Evolutionary conservation across 106 monocot genomes (phyloP).

Genomic region (Phalaenopsis equestris): DNA sequence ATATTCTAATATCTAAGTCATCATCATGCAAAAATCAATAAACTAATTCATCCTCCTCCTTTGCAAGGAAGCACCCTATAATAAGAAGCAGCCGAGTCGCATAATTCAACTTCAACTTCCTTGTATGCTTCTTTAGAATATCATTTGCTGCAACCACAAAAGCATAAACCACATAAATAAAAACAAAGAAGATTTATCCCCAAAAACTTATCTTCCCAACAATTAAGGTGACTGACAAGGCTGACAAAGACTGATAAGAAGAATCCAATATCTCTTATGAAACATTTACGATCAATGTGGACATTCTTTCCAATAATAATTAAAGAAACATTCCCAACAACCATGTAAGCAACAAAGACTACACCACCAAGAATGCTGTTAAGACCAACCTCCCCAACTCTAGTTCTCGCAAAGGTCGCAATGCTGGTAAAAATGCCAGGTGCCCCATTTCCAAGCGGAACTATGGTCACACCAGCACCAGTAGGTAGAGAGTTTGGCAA

Average conservation of each 20-base stretch:
- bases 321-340: constrained; percentile 65
- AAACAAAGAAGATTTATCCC: constrained; percentile 71
- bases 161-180: constrained; percentile 70
- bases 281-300: constrained; percentile 73
- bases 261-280: constrained; percentile 71
- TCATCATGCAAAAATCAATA: constrained; percentile 57
- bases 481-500: constrained; percentile 90
- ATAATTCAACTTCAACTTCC: constrained; percentile 55
- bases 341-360: constrained; percentile 79
- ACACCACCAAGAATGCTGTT: constrained; percentile 91
- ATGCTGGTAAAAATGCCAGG: constrained; percentile 93
- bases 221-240: constrained; percentile 51
- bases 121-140: constrained; percentile 64
- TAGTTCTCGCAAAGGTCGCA: constrained; percentile 66
- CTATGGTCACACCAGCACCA: constrained; percentile 81
- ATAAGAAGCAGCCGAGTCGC: constrained; percentile 79
- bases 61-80: constrained; percentile 55
- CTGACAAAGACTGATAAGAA: constrained; percentile 51
- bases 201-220: constrained; percentile 63
- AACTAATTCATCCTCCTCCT: constrained; percentile 64
- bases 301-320: constrained; percentile 59
- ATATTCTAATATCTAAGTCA: constrained; percentile 12
- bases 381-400: constrained; percentile 73
- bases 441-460: constrained; percentile 92
- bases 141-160: constrained; percentile 76